These are phyloP conservation scores for Apiotrichum gracile DNA, from an alignment of 1,284 basidiomycete species.

Conservation along the genomic window DNA sequence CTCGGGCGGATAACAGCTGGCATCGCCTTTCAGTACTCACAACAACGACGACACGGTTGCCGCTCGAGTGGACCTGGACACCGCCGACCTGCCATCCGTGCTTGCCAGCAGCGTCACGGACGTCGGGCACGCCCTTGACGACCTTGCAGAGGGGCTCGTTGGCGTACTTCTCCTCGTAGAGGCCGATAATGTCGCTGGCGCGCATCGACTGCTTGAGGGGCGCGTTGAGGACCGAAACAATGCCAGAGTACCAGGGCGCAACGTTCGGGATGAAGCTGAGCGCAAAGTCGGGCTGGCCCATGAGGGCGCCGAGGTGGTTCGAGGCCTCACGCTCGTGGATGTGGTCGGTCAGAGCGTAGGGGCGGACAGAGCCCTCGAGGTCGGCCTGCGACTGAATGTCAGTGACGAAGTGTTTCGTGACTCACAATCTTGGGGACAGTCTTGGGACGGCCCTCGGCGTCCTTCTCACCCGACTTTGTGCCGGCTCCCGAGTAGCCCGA, in stretches of 20 bases:
- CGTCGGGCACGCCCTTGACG: constrained; percentile 64
- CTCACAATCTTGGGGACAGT: constrained; percentile 74
- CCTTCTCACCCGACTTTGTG: constrained; percentile 62
- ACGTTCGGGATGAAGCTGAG: constrained; percentile 84
- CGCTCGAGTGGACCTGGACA: constrained; percentile 83
- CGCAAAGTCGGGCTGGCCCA: constrained; percentile 51
- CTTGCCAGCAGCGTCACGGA: constrained; percentile 68
- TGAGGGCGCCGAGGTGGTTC: constrained; percentile 66
- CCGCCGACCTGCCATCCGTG: constrained; percentile 91
- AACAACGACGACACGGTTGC: constrained; percentile 85
- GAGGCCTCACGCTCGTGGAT: constrained; percentile 96
- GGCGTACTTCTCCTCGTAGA: constrained; percentile 75
- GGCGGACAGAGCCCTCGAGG: constrained; percentile 68
- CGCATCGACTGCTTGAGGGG: constrained; percentile 62
- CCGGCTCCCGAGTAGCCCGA: constrained; percentile 95
- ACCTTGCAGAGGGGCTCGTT: constrained; percentile 68
- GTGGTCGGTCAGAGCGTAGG: constrained; percentile 91
- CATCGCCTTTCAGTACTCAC: constrained; percentile 52
- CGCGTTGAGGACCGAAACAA: constrained; percentile 77
- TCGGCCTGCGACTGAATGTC: constrained; percentile 55
- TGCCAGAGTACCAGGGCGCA: constrained; percentile 94
- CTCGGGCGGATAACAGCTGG: constrained; percentile 47
- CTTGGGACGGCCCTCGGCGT: constrained; percentile 61
- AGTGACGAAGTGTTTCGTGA: constrained; percentile 1
- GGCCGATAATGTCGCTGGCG: constrained; percentile 64